Evolutionary conservation across 2,329 filamentous ascomycete species (phyloP).

Genomic region (Colletotrichum sp.): DNA sequence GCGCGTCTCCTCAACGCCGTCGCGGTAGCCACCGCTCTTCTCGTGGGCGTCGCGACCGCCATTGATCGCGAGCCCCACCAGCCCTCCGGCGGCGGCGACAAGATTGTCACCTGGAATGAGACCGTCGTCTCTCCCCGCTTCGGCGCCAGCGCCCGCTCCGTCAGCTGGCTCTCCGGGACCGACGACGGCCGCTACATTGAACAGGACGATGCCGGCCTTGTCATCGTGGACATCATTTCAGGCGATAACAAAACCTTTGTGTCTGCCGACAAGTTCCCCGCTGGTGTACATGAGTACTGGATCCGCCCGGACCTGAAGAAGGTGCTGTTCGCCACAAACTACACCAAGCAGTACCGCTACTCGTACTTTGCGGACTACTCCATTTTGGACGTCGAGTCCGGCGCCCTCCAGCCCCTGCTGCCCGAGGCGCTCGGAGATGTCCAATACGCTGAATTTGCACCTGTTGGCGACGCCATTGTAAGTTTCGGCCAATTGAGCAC

Average conservation of each 20-base stretch:
- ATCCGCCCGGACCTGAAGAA: constrained; percentile 64
- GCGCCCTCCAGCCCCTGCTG: constrained; percentile 59
- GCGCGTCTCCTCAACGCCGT: constrained; percentile 10
- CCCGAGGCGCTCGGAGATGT: constrained; percentile 67
- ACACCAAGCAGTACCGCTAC: constrained; percentile 72
- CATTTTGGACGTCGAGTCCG: constrained; percentile 65
- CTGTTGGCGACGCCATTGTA: constrained; percentile 57
- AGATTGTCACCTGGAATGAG: constrained; percentile 65
- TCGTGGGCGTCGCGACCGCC: constrained; percentile 28
- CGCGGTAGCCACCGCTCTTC: neutral
- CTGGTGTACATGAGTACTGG: constrained; percentile 61
- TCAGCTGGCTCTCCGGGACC: constrained; percentile 63
- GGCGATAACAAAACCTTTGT: constrained; percentile 63
- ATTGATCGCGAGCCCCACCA: constrained; percentile 59
- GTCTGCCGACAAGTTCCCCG: constrained; percentile 60
- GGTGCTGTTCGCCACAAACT: constrained; percentile 68
- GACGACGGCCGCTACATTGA: constrained; percentile 68
- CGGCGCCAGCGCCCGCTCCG: constrained; percentile 48
- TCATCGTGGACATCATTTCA: constrained; percentile 67
- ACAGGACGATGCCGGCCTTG: constrained; percentile 53
- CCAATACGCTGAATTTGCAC: constrained; percentile 69
- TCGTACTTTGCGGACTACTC: constrained; percentile 73
- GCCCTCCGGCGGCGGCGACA: constrained; percentile 60
- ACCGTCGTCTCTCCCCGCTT: constrained; percentile 55
- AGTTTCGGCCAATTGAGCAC: neutral